phyloP scores from a whole-genome alignment of 106 monocot genomes.

The Posidonia australis region DNA sequence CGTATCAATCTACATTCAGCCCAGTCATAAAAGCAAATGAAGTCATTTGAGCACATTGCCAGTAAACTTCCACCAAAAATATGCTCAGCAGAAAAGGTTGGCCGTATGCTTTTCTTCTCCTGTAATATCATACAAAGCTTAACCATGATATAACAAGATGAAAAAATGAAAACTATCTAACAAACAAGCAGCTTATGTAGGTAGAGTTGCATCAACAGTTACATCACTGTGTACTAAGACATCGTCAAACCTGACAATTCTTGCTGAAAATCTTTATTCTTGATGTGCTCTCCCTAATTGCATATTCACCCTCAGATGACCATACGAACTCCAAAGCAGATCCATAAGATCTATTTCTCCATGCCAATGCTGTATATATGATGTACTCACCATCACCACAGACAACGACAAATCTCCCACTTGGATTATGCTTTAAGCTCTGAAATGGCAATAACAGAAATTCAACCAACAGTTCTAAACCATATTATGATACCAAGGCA shows the following conservation, averaged over 20 bases:
- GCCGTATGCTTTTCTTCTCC: constrained; percentile 88
- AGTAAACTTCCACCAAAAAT: constrained; percentile 87
- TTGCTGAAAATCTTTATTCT: constrained; percentile 87
- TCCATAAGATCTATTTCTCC: constrained; percentile 98
- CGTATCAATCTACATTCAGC: constrained; percentile 90
- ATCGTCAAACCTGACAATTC: constrained; percentile 94
- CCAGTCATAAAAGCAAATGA: constrained; percentile 99
- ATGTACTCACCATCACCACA: constrained; percentile 99
- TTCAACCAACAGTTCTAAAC: not conserved
- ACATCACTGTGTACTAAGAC: too few relatives aligned
- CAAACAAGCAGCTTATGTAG: too few relatives aligned
- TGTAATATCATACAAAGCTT: not conserved
- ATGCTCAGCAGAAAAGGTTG: constrained; percentile 84
- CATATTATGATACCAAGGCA: not conserved
- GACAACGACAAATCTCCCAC: constrained; percentile 93
- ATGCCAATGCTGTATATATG: constrained; percentile 94
- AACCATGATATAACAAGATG: not conserved
- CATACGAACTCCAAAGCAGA: constrained; percentile 88
- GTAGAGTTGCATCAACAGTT: too few relatives aligned
- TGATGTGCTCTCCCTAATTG: constrained; percentile 80
- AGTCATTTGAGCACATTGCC: constrained; percentile 97
- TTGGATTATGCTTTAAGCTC: constrained; percentile 95
- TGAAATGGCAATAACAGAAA: constrained; percentile 11
- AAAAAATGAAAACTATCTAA: too few relatives aligned
- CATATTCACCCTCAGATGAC: constrained; percentile 97